Evolutionary conservation across 208 protist species (phyloP).

Genomic region (Leishmania gerbilli): DNA sequence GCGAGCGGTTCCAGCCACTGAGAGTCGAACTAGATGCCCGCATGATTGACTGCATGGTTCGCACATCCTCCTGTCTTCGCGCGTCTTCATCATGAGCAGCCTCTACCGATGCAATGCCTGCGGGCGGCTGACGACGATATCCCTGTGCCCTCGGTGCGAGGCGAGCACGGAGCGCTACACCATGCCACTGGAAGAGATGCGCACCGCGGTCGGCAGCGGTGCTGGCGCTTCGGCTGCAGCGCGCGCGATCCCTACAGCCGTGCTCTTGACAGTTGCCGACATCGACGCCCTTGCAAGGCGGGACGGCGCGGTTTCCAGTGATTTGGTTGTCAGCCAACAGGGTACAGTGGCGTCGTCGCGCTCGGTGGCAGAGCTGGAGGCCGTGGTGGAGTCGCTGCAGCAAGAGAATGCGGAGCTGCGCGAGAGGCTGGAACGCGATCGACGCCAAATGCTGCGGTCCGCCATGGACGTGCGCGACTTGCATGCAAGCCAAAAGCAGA

Average conservation of each 20-base stretch:
- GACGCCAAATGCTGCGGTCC: slow-evolving; percentile 40
- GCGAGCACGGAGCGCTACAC: slow-evolving; percentile 22
- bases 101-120: slow-evolving; percentile 31
- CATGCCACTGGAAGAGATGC: not conserved
- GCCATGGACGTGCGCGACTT: slow-evolving; percentile 39
- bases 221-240: not conserved
- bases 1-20: not conserved
- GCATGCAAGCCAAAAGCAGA: slow-evolving; percentile 18
- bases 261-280: slow-evolving; percentile 6
- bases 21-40: not conserved
- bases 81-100: slow-evolving; percentile 17
- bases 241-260: not conserved
- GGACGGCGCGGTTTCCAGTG: not conserved
- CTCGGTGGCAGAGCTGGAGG: not conserved
- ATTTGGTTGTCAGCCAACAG: too few species aligned
- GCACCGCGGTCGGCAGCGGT: not conserved
- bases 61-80: not conserved
- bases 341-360: too few species aligned
- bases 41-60: not conserved
- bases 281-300: slow-evolving; percentile 1
- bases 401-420: slow-evolving; percentile 25
- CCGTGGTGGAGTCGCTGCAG: slow-evolving; percentile 2
- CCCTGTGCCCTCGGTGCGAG: slow-evolving; percentile 44
- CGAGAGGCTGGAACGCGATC: slow-evolving; percentile 14
- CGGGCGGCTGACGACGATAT: slow-evolving; percentile 44